phyloP scores from a whole-genome alignment of 1,139 yeast genomes.

The Scheffersomyces segobiensis region DNA sequence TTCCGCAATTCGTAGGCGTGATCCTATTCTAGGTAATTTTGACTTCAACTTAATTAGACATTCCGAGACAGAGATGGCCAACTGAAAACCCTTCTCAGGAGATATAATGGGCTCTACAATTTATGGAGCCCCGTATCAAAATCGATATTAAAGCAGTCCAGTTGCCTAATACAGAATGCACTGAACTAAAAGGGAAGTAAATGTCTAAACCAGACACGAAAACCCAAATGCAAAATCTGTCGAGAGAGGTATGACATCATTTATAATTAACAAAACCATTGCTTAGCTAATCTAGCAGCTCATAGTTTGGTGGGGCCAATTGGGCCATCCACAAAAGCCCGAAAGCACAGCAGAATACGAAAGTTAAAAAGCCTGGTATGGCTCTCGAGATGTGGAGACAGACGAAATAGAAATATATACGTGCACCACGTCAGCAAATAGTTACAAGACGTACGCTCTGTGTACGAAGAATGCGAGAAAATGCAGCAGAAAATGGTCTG shows the following conservation, averaged over 20 bases:
- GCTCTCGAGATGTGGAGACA: neutral
- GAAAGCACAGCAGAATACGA: neutral
- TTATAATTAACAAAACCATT: neutral
- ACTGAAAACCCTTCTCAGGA: too few relatives aligned
- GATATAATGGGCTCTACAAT: too few relatives aligned
- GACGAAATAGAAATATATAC: neutral
- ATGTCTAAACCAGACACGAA: neutral
- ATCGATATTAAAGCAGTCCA: neutral
- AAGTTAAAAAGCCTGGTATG: neutral
- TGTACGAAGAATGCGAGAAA: neutral
- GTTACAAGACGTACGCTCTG: neutral
- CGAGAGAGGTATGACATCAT: neutral
- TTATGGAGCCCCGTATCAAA: neutral
- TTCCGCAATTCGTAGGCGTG: neutral
- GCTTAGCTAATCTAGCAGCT: neutral
- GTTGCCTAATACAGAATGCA: neutral
- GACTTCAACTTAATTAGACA: neutral
- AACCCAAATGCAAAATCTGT: neutral
- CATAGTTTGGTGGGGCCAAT: neutral
- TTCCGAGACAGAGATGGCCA: too few relatives aligned
- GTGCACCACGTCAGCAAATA: neutral
- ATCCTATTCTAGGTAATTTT: neutral
- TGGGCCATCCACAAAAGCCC: neutral
- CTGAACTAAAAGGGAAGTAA: neutral
- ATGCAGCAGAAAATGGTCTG: neutral